These are phyloP conservation scores for Penicillium sp. DNA, from an alignment of 2,329 filamentous ascomycete species.

Conservation along the genomic window DNA sequence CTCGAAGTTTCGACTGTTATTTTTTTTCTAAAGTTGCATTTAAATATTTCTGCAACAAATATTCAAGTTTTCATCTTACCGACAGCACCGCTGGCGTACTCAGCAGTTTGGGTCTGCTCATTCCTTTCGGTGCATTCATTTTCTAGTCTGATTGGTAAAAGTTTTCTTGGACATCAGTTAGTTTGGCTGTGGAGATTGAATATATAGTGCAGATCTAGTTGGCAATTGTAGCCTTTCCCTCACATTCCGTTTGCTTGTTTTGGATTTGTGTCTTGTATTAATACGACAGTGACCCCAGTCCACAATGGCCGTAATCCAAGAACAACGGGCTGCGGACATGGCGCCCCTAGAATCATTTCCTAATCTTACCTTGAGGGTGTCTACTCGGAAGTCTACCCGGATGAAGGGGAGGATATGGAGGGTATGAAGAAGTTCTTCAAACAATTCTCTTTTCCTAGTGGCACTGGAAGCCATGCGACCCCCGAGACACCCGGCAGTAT, in stretches of 20 bases:
- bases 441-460: constrained; percentile 77
- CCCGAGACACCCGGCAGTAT: constrained; percentile 75
- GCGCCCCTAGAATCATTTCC: constrained; percentile 71
- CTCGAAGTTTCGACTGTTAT: constrained; percentile 14
- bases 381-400: constrained; percentile 74
- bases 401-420: constrained; percentile 65
- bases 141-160: constrained; percentile 14
- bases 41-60: constrained; percentile 3
- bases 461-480: constrained; percentile 73
- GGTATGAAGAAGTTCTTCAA: constrained; percentile 77
- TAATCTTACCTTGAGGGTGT: constrained; percentile 75
- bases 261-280: not conserved
- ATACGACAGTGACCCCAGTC: not conserved
- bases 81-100: constrained; percentile 22
- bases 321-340: constrained; percentile 54
- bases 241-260: not conserved
- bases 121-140: constrained; percentile 9
- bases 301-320: too few species aligned
- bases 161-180: not conserved
- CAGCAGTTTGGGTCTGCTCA: constrained; percentile 11
- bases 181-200: constrained; percentile 6
- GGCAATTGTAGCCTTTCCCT: not conserved
- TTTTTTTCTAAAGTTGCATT: constrained; percentile 11
- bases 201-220: constrained; percentile 10
- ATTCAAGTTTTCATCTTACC: not conserved